Evolutionary conservation across 768 basidiomycete species (phyloP).

Genomic region (Kwoniella shandongensis): DNA sequence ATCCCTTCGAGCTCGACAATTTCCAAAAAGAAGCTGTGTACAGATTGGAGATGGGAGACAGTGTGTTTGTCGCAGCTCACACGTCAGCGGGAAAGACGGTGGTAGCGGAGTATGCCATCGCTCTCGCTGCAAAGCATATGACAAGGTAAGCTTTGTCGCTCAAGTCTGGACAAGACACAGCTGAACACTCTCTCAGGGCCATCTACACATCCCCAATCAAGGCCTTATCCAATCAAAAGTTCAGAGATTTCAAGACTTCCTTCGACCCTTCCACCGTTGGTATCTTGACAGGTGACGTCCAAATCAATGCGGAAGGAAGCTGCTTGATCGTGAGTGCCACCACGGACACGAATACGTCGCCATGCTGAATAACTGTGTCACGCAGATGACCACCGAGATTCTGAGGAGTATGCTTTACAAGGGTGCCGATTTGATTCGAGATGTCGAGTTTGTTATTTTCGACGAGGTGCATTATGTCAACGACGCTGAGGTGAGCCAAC

Average conservation of each 20-base stretch:
- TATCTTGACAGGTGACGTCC: constrained; percentile 96
- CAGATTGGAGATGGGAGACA: constrained; percentile 94
- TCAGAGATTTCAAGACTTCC: constrained; percentile 95
- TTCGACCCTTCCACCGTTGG: constrained; percentile 89
- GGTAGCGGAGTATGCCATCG: constrained; percentile 97
- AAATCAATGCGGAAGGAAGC: constrained; percentile 96
- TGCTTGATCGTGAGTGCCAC: constrained; percentile 94
- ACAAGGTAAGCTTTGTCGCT: constrained; percentile 65
- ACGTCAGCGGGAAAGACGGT: constrained; percentile 99
- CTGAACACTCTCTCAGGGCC: constrained; percentile 61
- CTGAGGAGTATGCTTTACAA: constrained; percentile 93
- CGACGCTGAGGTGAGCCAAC: constrained; percentile 77
- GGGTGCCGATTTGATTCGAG: constrained; percentile 95
- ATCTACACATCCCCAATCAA: constrained; percentile 99
- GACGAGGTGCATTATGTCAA: constrained; percentile 99
- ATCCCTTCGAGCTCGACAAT: constrained; percentile 97
- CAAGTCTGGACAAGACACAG: neutral
- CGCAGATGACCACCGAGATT: constrained; percentile 73
- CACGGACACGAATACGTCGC: neutral
- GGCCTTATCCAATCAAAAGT: constrained; percentile 97
- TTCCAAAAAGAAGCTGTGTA: constrained; percentile 99
- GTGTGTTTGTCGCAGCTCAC: constrained; percentile 99
- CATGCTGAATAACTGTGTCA: neutral
- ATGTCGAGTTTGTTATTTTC: constrained; percentile 99
- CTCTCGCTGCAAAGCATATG: constrained; percentile 96